Evolutionary conservation across 2,329 filamentous ascomycete genomes (phyloP).

Genomic region (Parafenestella ontariensis): DNA sequence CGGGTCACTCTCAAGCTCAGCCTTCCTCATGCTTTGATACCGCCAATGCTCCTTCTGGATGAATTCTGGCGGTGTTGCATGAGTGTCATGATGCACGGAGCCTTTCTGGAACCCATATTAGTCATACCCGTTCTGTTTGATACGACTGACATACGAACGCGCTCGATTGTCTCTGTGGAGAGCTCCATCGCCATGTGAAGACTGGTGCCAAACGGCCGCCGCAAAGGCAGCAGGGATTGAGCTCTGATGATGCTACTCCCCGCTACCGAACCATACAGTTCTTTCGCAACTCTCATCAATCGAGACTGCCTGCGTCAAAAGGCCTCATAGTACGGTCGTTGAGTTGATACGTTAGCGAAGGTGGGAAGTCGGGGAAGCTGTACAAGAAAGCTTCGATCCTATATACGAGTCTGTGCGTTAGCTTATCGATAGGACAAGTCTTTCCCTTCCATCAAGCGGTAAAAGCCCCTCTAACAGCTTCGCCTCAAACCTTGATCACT

Average conservation of each 20-base stretch:
- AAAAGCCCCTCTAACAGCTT: neutral
- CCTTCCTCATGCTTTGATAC: constrained; percentile 66
- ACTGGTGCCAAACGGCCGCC: neutral
- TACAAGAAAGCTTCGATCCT: constrained; percentile 3
- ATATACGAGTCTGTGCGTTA: neutral
- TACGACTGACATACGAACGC: constrained; percentile 42
- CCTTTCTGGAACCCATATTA: constrained; percentile 27
- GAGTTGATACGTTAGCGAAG: neutral
- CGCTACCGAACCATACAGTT: constrained; percentile 1
- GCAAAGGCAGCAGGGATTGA: neutral
- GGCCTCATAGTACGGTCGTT: neutral
- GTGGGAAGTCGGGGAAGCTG: neutral
- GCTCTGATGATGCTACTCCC: neutral
- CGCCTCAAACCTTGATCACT: constrained; percentile 19
- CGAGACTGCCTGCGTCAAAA: neutral
- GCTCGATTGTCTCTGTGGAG: constrained; percentile 31
- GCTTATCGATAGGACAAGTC: constrained; percentile 13
- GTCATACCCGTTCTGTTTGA: constrained; percentile 24
- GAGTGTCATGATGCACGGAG: constrained; percentile 46
- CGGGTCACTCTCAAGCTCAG: constrained; percentile 59
- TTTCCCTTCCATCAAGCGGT: neutral
- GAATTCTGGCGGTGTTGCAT: constrained; percentile 45
- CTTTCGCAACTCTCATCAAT: constrained; percentile 7
- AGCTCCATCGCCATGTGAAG: constrained; percentile 28
- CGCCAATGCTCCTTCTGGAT: constrained; percentile 46